Base-by-base conservation (phyloP, 495 filamentous ascomycete species). In the Aspergillus mulundensis region DNA sequence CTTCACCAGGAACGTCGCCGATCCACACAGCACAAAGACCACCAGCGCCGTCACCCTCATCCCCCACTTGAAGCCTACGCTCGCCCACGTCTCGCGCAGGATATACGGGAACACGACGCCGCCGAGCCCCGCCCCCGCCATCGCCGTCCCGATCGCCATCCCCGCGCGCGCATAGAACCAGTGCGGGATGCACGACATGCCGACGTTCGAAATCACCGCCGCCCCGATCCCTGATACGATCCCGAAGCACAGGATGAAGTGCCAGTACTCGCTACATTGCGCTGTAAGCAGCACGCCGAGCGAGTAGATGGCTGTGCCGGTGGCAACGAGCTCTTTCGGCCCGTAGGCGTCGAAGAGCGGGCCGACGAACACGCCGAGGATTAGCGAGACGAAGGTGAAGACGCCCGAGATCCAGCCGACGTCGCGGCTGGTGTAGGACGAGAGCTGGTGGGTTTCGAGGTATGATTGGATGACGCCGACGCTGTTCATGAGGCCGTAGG, bases 371-470 rank as follows among this genome's bases (percentile, higher is more conserved):
- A 87, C 79, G 21, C 84, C 84, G 2, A 81, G 66, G 20, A 81
- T 80, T 32, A 87, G 78, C 2, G 82, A 78, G 23, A 86, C 74
- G 61, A 86, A 87, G 4, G 84, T 72, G 63, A 86, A 86, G 1
- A 82, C 60, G 28, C 81, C 81, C 3, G 82, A 80, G 41, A 88
- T 83, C 86, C 85, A 88, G 19, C 84, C 84, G 23, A 87, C 78
- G 42, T 80, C 73, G 20, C 78, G 81, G 14, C 78, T 66, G 18
- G 68, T 76, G 67, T 84, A 80, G n/a, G 65, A 53, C 0, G 70
- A 63, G 18, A 88, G 73, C 64, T 88, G 83, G 61, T 87, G 69
- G 6, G 76, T 68, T 40, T 77, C 68, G 56, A 86, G 82, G 68
- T 85, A 86, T 34, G 77, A 80, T 62, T 87, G 84, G 49, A 87